Base-by-base conservation (phyloP, 345 rosid species). In the Chamaenerion angustifolium region DNA sequence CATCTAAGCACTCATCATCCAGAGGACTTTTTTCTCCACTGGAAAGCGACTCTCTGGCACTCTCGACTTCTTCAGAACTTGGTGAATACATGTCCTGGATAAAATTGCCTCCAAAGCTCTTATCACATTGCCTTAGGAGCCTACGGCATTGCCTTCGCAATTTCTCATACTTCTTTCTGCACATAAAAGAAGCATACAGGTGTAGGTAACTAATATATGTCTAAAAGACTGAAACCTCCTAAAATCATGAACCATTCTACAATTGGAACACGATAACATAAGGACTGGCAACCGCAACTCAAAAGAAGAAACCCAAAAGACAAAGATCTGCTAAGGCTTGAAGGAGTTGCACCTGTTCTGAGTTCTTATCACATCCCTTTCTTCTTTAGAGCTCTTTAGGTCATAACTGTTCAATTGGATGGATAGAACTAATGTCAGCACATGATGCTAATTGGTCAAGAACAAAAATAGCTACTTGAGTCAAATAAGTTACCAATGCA, bases 101-200 rank as follows among this genome's bases (percentile, higher is more conserved):
- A n/a, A 71, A 40, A 46, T 55, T 53, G 64, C 40, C 56, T 51
- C 77, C 71, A 19, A 57, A 70, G 64, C 65, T 65, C 56, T 62
- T 58, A 46, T 51, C 63, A 47, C 51, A 48, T 45, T 18, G 71
- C 65, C 68, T 81, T 52, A 68, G 79, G 42, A 83, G 76, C 54
- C 48, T 72, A 48, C 68, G 64, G 61, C 96, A 86, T 55, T 68
- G 68, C 63, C 76, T 71, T n/a, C 98, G 89, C 8, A 90, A 73
- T 71, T 82, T 80, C 71, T 90, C 85, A 66, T 86, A 90, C 44
- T 71, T 74, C 71, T 79, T 83, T 66, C 98, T 90, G 77, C 69
- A 73, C 19, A 51, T 42, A 49, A 15, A 63, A 31, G 37, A 4
- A 31, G 37, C 25, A 31, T 8, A 31, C 1, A 7, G 37, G 37